Evolutionary conservation across 768 basidiomycete genomes (phyloP), one percentile per base, ranked within the genome.

Genomic region (Tricholoma saponaceum): DNA sequence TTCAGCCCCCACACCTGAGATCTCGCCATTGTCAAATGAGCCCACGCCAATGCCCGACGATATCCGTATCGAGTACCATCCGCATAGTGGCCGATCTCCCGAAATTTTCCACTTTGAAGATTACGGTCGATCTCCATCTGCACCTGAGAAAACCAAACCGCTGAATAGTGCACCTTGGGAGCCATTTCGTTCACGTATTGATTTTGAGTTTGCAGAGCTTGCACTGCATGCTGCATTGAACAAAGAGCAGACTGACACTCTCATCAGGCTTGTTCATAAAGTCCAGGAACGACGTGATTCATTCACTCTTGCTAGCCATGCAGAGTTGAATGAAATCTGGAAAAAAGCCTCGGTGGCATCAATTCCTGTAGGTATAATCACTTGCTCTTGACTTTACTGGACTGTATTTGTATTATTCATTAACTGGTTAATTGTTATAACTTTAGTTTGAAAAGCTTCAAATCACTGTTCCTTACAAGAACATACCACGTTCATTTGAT

Each of bases 141-240:
- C 47, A 54, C 32, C 32, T 8, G n/a, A n/a, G n/a, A n/a, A n/a
- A 10, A n/a, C 28, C 10, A 47, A 16, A 18, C 30, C 30, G 4
- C 12, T 10, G 20, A 28, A 56, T n/a, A 16, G 14, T 18, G 35
- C 60, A 35, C 73, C 69, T 0, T 76, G 72, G 70, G 20, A 47
- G 0, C 72, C 73, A 5, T 74, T 73, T 39, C 46, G 25, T 5
- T 64, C 67, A 1, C 54, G 60, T 1, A 25, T 62, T 3, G 67
- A 75, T 51, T 74, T 73, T 58, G 63, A 70, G 23, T 62, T 75
- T 41, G 67, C 67, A 0, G 66, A 71, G 53, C 26, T 72, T 28
- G 52, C 57, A 2, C 64, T 63, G 2, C 54, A 69, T 16, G 54
- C 64, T 9, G 51, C 57, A 12, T 41, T 72, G 26, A 72, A 64